Base-by-base conservation (phyloP, 2,329 filamentous ascomycete genomes). In the Fonsecaea pedrosoi region DNA sequence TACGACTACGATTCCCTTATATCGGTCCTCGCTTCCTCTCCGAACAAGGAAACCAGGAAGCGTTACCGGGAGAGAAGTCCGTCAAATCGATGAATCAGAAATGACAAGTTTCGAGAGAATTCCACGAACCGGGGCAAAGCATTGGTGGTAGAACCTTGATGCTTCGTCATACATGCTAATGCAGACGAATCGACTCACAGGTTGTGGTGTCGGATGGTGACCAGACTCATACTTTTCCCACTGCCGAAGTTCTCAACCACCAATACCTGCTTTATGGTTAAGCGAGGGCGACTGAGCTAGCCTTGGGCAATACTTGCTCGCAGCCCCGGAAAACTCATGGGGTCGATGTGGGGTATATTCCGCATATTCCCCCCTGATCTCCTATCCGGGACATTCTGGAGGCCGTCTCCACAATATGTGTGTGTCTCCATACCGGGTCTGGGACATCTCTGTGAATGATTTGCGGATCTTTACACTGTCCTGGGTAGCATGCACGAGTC, bases 321-420 rank as follows among this genome's bases (percentile, higher is more conserved):
- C 45, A 32, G 35, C 34, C 35, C 48, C 59, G 59, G 59, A 54
- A 61, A 61, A 61, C 7, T 38, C 34, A 37, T 40, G 45, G 45
- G 55, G 62, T 55, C 30, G 45, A 30, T 7, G 38, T 45, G 54
- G 62, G 62, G 62, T 25, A 54, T 25, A 54, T 21, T 54, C 62
- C 62, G 62, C 53, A 61, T 4, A 12, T 30, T 18, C 38, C n/a
- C 58, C 34, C 50, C 6, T 45, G 50, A 42, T 55, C 30, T 35
- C 54, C 34, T 48, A 61, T 60, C 62, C 62, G 62, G 62, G 54
- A 18, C 38, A 34, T 40, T 54, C 42, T 59, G 55, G 55, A 35
- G 32, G 32, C 9, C 8, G 4, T 35, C 42, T 35, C 35, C 56
- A 48, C 25, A 25, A 30, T 40, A 18, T 37, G n/a, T 37, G n/a